A percentile compares a stretch with the other conserved stretches of the same genome.
These are phyloP conservation scores for Vitis rupestris DNA, from an alignment of 164 flowering plant species.

Conservation along the genomic window DNA sequence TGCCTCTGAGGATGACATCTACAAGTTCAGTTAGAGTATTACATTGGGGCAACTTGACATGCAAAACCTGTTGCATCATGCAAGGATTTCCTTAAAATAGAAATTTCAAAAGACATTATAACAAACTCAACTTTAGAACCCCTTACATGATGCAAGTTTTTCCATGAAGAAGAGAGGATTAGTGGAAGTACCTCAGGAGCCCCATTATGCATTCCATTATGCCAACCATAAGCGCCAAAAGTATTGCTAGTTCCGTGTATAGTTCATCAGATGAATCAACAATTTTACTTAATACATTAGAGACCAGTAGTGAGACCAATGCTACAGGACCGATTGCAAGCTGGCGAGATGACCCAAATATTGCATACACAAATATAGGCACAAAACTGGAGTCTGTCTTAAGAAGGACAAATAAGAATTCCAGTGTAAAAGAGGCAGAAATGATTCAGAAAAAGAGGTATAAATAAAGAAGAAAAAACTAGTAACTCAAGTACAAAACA, in stretches of 20 bases:
- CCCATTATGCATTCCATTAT: constrained; percentile 91
- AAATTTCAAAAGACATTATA: neutral
- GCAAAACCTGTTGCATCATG: too few relatives aligned
- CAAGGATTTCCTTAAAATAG: neutral
- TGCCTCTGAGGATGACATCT: too few relatives aligned
- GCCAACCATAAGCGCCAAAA: constrained; percentile 95
- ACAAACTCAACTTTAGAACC: neutral
- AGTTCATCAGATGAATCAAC: constrained; percentile 68
- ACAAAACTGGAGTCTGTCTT: constrained; percentile 82
- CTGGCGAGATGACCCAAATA: constrained; percentile 97
- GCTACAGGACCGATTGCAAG: constrained; percentile 99
- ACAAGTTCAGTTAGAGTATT: too few relatives aligned
- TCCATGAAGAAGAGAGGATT: neutral
- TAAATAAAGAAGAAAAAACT: neutral
- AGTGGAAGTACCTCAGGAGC: constrained; percentile 58
- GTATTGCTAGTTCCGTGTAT: constrained; percentile 90
- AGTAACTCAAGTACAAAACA: neutral
- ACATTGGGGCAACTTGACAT: too few relatives aligned
- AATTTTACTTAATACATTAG: constrained; percentile 74
- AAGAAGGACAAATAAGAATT: constrained; percentile 16
- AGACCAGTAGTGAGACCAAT: constrained; percentile 88
- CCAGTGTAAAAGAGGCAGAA: neutral
- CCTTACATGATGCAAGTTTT: constrained; percentile 1
- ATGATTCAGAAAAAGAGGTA: neutral
- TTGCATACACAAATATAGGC: constrained; percentile 87